Evolutionary conservation across 2,329 filamentous ascomycete species (phyloP).

Genomic region (Monosporascus sp.): DNA sequence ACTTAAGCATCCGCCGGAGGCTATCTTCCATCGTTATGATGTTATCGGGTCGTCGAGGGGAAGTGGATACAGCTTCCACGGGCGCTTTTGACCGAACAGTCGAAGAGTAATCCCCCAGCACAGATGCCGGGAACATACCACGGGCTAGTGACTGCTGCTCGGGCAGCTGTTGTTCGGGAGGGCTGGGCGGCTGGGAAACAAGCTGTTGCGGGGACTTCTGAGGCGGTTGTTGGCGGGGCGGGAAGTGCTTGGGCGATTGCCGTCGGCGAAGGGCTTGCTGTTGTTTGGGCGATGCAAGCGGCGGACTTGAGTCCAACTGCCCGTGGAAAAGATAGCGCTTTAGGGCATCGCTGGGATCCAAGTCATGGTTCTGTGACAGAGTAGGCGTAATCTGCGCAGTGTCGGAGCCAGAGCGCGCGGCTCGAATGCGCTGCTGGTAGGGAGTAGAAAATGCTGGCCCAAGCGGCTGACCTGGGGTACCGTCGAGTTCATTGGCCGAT

Average conservation of each 20-base stretch:
- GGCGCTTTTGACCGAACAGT: slow-evolving; percentile 7
- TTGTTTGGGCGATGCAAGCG: slow-evolving; percentile 6
- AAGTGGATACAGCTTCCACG: slow-evolving; percentile 6
- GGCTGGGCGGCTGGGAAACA: slow-evolving; percentile 2
- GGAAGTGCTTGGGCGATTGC: neutral
- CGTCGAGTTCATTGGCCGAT: slow-evolving; percentile 65
- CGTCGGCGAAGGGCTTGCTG: slow-evolving; percentile 6
- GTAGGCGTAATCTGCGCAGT: slow-evolving; percentile 16
- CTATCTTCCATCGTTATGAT: slow-evolving; percentile 48
- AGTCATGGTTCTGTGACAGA: slow-evolving; percentile 8
- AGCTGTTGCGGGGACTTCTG: neutral
- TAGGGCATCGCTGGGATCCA: slow-evolving; percentile 43
- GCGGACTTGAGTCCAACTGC: slow-evolving; percentile 14
- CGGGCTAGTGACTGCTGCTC: slow-evolving; percentile 11
- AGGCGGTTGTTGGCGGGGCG: slow-evolving; percentile 5
- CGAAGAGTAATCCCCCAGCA: slow-evolving; percentile 14
- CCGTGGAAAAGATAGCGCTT: slow-evolving; percentile 52
- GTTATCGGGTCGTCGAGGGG: slow-evolving; percentile 27
- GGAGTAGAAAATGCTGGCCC: slow-evolving; percentile 66
- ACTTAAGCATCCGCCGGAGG: slow-evolving; percentile 48
- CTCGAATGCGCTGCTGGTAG: slow-evolving; percentile 56
- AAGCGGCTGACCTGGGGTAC: slow-evolving; percentile 47
- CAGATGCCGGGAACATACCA: slow-evolving; percentile 22
- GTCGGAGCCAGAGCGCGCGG: slow-evolving; percentile 36
- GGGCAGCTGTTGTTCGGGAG: slow-evolving; percentile 4